Evolutionary conservation across 805 yeast genomes (phyloP).

Genomic region (Torulaspora quercuum): DNA sequence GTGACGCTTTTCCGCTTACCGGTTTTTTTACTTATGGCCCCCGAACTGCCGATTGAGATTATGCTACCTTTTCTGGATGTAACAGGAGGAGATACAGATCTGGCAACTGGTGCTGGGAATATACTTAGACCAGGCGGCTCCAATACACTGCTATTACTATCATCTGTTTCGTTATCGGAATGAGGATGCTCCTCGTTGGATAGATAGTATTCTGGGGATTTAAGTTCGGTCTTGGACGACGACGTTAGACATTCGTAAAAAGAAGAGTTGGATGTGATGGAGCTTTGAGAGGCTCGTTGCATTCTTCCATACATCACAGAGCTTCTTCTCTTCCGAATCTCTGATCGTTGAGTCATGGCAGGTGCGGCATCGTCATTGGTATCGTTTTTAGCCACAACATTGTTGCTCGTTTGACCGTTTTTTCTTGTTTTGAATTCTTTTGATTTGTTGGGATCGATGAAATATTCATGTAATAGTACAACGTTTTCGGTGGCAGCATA

Average conservation of each 20-base stretch:
- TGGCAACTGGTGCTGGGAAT: conserved; percentile 9
- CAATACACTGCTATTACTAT: conserved; percentile 14
- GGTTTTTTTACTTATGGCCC: conserved; percentile 9
- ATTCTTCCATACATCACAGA: conserved; percentile 27
- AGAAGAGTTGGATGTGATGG: conserved; percentile 22
- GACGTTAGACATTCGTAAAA: conserved; percentile 20
- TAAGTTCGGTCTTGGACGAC: conserved; percentile 6
- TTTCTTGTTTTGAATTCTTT: conserved; percentile 26
- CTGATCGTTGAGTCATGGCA: conserved; percentile 15
- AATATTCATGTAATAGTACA: conserved; percentile 24
- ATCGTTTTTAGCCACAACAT: neutral
- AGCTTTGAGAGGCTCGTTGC: conserved; percentile 22
- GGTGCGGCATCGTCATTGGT: conserved; percentile 1
- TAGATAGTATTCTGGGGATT: conserved; percentile 6
- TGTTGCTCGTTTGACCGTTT: conserved; percentile 5
- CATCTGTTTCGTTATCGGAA: conserved; percentile 15
- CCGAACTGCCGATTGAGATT: conserved; percentile 14
- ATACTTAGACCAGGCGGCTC: conserved; percentile 10
- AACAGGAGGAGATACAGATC: conserved; percentile 13
- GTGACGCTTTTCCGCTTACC: conserved; percentile 14
- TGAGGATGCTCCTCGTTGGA: conserved; percentile 6
- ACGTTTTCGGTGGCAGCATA: conserved; percentile 26
- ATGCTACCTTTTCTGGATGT: conserved; percentile 15
- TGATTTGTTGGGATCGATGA: conserved; percentile 27
- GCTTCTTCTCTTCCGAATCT: conserved; percentile 25